phyloP scores from a whole-genome alignment of 2,329 filamentous ascomycete genomes.

The Lachnellula arida region DNA sequence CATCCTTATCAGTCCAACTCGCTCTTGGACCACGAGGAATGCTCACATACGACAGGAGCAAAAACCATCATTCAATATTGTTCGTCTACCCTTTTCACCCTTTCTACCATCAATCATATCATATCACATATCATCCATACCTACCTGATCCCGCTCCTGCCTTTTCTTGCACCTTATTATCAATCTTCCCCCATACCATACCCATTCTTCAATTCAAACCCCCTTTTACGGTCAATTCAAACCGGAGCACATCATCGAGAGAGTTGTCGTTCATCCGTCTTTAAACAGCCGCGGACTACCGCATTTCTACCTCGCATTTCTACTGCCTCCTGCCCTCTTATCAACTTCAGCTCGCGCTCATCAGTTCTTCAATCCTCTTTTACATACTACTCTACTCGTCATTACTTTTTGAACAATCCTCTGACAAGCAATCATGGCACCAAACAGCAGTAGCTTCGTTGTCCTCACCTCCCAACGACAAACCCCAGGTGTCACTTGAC shows the following conservation, averaged over 20 bases:
- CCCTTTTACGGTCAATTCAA: not conserved
- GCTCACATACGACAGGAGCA: conserved; percentile 13
- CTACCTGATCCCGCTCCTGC: conserved; percentile 11
- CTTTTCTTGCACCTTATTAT: conserved; percentile 4
- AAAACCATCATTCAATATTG: conserved; percentile 25
- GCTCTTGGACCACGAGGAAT: conserved; percentile 16
- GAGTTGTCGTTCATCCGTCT: conserved; percentile 14
- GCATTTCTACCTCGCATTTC: conserved; percentile 12
- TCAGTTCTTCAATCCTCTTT: conserved; percentile 10
- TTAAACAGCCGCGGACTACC: conserved; percentile 20
- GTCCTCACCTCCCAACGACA: conserved; percentile 16
- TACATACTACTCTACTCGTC: conserved; percentile 4
- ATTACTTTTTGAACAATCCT: conserved; percentile 28
- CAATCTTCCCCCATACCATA: not conserved
- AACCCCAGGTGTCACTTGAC: conserved; percentile 30
- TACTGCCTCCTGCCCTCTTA: conserved; percentile 2
- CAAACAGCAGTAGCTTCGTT: conserved; percentile 33
- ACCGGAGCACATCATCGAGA: not conserved
- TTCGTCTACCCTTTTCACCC: conserved; percentile 31
- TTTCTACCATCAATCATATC: conserved; percentile 20
- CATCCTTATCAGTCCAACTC: conserved; percentile 11
- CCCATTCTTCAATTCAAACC: no score
- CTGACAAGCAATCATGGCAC: conserved; percentile 35
- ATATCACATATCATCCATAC: conserved; percentile 10
- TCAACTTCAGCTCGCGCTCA: conserved; percentile 2